phyloP scores from a whole-genome alignment of 202 grass and related monocot genomes.

The Eragrostis tef region DNA sequence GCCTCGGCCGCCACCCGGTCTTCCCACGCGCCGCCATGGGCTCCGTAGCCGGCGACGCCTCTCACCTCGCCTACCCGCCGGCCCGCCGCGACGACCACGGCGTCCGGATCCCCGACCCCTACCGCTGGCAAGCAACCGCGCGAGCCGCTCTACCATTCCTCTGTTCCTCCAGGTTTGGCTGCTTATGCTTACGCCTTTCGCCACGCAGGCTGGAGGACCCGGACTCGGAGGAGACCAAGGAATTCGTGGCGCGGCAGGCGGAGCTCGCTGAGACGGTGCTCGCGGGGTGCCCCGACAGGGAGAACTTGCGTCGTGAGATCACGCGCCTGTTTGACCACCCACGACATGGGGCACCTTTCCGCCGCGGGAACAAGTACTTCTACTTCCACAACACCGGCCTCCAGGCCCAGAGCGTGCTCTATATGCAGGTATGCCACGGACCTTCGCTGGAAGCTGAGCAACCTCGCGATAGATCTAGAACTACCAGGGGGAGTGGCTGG shows the following conservation, averaged over 20 bases:
- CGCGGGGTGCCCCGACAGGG: conserved; percentile 58
- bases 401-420: conserved; percentile 93
- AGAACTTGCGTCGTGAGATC: conserved; percentile 63
- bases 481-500: background rate
- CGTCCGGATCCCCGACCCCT: conserved; percentile 68
- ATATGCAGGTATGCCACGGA: conserved; percentile 62
- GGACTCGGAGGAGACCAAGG: conserved; percentile 81
- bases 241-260: conserved; percentile 76
- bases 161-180: background rate
- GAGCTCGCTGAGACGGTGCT: conserved; percentile 75
- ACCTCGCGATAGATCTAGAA: background rate
- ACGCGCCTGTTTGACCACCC: conserved; percentile 76
- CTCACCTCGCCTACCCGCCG: conserved; percentile 59
- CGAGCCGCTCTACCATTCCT: background rate
- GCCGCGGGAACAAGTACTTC: conserved; percentile 82
- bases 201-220: conserved; percentile 84
- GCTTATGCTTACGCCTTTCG: background rate
- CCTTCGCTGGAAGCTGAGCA: background rate
- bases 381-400: conserved; percentile 86
- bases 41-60: conserved; percentile 46
- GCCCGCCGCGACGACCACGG: conserved; percentile 73
- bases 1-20: background rate
- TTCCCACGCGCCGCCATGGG: conserved; percentile 53
- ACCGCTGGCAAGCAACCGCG: conserved; percentile 64
- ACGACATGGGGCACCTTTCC: conserved; percentile 72